phyloP scores from a whole-genome alignment of 345 rosid genomes.

The Salix suchowensis region DNA sequence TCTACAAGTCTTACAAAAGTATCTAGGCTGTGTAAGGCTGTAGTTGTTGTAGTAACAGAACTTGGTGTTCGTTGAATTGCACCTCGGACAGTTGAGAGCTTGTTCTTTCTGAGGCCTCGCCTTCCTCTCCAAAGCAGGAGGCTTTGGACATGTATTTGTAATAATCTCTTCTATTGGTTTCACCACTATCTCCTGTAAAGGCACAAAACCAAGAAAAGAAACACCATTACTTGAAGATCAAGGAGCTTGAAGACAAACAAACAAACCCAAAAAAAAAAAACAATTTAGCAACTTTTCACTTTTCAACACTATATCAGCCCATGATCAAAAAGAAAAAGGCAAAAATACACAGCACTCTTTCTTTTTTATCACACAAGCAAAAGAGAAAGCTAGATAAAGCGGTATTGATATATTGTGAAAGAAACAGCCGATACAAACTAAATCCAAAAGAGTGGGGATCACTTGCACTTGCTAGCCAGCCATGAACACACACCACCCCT shows the following conservation, averaged over 20 bases:
- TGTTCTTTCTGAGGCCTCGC: conserved; percentile 75
- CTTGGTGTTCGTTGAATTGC: conserved; percentile 91
- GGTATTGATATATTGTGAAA: conserved; percentile 4
- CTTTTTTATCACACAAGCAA: conserved; percentile 22
- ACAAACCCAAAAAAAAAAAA: conserved; percentile 19
- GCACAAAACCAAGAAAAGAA: neutral
- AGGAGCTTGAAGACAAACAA: conserved; percentile 28
- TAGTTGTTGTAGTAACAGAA: conserved; percentile 99
- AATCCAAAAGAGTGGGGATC: conserved; percentile 39
- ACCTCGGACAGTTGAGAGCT: conserved; percentile 90
- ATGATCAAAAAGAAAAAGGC: conserved; percentile 8
- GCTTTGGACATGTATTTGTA: conserved; percentile 52
- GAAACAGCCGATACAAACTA: conserved; percentile 33
- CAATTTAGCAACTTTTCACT: conserved; percentile 25
- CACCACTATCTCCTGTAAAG: conserved; percentile 72
- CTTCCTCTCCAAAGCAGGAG: conserved; percentile 51
- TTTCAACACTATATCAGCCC: conserved; percentile 26
- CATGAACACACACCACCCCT: conserved; percentile 28
- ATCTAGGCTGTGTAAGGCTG: conserved; percentile 95
- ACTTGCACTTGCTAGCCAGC: conserved; percentile 32
- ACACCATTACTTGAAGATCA: conserved; percentile 19
- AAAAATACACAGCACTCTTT: neutral
- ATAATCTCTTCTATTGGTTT: conserved; percentile 84
- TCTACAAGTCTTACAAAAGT: conserved; percentile 92
- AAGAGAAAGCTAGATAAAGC: conserved; percentile 46